phyloP scores from a whole-genome alignment of 148 eudicot species.

The Diospyros kaki region DNA sequence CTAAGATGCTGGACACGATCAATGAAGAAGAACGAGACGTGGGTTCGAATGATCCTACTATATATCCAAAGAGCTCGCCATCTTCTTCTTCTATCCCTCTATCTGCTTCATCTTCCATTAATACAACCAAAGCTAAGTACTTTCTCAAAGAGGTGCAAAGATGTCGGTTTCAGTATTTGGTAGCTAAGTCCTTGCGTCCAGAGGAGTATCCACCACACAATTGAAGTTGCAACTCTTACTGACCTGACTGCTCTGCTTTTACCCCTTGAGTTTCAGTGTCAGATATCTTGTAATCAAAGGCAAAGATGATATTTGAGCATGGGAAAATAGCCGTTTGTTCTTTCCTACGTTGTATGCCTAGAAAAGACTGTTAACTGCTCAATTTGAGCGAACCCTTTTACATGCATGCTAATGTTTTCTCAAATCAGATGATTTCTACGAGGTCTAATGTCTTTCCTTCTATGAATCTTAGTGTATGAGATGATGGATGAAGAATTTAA shows the following conservation, averaged over 20 bases:
- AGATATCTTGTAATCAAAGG: not conserved
- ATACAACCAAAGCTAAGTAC: slow-evolving; percentile 8
- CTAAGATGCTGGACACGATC: slow-evolving; percentile 40
- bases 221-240: not conserved
- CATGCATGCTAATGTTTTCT: not conserved
- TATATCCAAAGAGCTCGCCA: slow-evolving; percentile 1
- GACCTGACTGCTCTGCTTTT: not conserved
- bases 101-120: slow-evolving; percentile 5
- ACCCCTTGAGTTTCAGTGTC: not conserved
- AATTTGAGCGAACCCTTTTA: not conserved
- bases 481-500: no score
- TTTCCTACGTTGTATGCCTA: not conserved
- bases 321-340: not conserved
- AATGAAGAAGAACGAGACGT: slow-evolving; percentile 42
- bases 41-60: not conserved
- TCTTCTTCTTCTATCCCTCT: slow-evolving; percentile 11
- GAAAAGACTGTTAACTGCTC: not conserved
- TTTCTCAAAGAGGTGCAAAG: not conserved
- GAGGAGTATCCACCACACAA: not conserved
- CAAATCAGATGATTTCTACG: not conserved
- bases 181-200: slow-evolving; percentile 4
- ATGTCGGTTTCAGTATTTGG: slow-evolving; percentile 1
- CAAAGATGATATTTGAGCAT: not conserved
- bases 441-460: not conserved
- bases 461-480: not conserved